Evolutionary conservation across 306 rosid species (phyloP), one percentile per base, ranked within the genome.

Genomic region (Fragaria ananassa): DNA sequence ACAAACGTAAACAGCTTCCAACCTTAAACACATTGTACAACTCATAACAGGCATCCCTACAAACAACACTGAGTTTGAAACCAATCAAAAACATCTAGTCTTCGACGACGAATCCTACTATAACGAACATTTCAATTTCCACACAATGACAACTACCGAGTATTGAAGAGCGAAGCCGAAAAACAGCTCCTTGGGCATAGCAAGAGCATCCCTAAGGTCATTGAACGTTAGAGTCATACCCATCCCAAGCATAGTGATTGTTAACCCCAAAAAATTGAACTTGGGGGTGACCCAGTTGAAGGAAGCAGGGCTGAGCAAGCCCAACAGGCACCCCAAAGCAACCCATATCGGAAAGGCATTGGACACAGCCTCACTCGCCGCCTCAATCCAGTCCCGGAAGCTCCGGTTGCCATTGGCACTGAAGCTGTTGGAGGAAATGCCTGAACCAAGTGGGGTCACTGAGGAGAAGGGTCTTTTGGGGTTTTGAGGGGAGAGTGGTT

Each of bases 161-260:
- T 91, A 91, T 56, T 91, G 98, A 72, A 93, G 97, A 34, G 83
- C n/a, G 44, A 93, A 89, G 27, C 96, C 98, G n/a, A 81, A 77
- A 4, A 88, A 50, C 6, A 91, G 78, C 81, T 93, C 86, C 87
- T 88, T 91, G 58, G 93, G 96, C 97, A 91, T 89, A 53, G 91
- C 81, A 44, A 93, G 83, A 49, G 93, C 93, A 7, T 85, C 89
- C 14, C 89, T 91, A 80, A 93, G 92, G 85, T 93, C 96, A 51
- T 86, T 85, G n/a, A 93, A 78, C 23, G 97, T 89, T 71, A 93
- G 90, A 14, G 97, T 91, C 97, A 91, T 93, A n/a, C 98, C 97
- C 98, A 93, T 93, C 6, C 97, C 96, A 64, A 93, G 89, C 98
- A 91, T 93, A 47, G 90, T 87, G 3, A 87, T 23, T 0, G 84